These are phyloP conservation scores for Wickerhamomyces subpelliculosus DNA, from an alignment of 805 yeast species.

Conservation along the genomic window DNA sequence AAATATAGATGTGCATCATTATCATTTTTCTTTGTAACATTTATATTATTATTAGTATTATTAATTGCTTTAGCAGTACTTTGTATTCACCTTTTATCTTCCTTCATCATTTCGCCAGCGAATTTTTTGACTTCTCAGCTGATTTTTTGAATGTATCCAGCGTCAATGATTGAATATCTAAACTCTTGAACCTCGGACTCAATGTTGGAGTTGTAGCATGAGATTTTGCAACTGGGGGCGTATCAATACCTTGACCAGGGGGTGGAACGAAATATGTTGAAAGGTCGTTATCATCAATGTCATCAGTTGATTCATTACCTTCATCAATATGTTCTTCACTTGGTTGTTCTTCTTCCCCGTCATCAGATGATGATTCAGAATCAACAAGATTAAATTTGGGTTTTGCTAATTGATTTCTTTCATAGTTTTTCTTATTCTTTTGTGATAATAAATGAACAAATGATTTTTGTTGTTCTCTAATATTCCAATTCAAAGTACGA, in stretches of 20 bases:
- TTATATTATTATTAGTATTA: too few relatives aligned
- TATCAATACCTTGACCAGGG: slow-evolving; percentile 20
- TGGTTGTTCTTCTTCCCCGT: slow-evolving; percentile 15
- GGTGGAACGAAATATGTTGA: slow-evolving; percentile 20
- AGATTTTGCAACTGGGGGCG: slow-evolving; percentile 14
- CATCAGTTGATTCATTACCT: slow-evolving; percentile 20
- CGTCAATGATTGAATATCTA: slow-evolving; percentile 2
- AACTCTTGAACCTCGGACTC: slow-evolving; percentile 7
- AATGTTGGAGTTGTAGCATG: slow-evolving; percentile 11
- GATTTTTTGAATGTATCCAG: not conserved
- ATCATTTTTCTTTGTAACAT: too few relatives aligned
- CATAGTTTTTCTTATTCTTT: slow-evolving; percentile 44
- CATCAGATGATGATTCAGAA: slow-evolving; percentile 7
- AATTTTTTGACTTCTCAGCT: not conserved
- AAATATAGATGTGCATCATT: too few relatives aligned
- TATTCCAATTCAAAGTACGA: slow-evolving; percentile 90
- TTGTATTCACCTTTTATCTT: too few relatives aligned
- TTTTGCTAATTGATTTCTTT: slow-evolving; percentile 16
- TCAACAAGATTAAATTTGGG: slow-evolving; percentile 15
- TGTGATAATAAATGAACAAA: slow-evolving; percentile 56
- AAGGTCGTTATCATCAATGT: slow-evolving; percentile 20
- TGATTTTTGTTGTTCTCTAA: slow-evolving; percentile 80
- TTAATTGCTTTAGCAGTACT: too few relatives aligned
- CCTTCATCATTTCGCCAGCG: not conserved
- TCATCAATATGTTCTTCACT: slow-evolving; percentile 13